These are phyloP conservation scores for Lecanicillium sp. DNA, from an alignment of 2,329 filamentous ascomycete species.

Conservation along the genomic window DNA sequence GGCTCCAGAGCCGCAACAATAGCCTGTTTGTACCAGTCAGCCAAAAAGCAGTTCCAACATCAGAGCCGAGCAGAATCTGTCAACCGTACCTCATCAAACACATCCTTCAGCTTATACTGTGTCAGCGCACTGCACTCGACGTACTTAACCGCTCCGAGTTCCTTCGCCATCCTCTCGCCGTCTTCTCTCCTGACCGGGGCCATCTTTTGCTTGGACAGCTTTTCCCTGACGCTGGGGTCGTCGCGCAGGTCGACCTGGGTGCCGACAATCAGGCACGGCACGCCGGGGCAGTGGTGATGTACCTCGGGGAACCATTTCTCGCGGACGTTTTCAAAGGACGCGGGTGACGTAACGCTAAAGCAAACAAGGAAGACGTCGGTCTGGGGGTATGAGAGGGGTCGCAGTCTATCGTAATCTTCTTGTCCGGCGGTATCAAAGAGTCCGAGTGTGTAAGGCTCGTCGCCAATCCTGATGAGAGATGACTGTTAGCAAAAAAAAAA, in stretches of 20 bases:
- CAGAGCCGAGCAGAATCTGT: not conserved
- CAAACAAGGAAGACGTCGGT: constrained; percentile 98
- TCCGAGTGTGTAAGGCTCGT: constrained; percentile 95
- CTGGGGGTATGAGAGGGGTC: constrained; percentile 94
- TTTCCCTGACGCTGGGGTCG: constrained; percentile 77
- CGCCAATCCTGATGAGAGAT: constrained; percentile 69
- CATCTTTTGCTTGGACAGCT: constrained; percentile 95
- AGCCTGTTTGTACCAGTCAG: constrained; percentile 47
- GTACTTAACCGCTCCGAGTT: constrained; percentile 96
- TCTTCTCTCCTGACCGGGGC: constrained; percentile 84
- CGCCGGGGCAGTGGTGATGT: constrained; percentile 95
- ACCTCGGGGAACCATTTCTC: constrained; percentile 99
- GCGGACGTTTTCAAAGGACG: constrained; percentile 97
- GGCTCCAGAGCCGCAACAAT: constrained; percentile 94
- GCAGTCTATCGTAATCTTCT: constrained; percentile 97
- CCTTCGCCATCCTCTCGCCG: constrained; percentile 92
- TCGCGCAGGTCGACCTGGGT: constrained; percentile 96
- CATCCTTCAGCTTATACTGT: constrained; percentile 97
- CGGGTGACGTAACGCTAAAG: constrained; percentile 95
- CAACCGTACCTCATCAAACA: constrained; percentile 85
- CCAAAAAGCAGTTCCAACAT: too few relatives aligned
- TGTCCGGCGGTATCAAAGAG: constrained; percentile 98
- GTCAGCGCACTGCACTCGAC: constrained; percentile 97
- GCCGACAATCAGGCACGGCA: constrained; percentile 94
- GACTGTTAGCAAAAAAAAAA: constrained; percentile 14